Conservation (phyloP, 805 yeast genomes). For the Candida golubevii region DNA sequence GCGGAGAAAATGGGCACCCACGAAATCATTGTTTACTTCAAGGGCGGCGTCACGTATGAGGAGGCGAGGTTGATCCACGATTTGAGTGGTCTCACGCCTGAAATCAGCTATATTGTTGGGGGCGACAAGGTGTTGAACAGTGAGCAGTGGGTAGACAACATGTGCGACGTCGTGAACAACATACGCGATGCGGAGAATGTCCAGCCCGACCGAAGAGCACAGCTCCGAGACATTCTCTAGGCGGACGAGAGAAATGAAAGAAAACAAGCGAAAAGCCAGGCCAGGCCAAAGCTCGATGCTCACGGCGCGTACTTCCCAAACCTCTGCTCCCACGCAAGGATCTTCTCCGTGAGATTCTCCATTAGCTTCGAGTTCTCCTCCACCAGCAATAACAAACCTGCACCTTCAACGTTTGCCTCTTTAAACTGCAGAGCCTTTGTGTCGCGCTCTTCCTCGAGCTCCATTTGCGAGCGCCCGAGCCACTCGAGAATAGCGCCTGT, state of each 20-base stretch:
- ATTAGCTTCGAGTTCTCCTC: constrained; percentile 59
- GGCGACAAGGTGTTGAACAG: constrained; percentile 46
- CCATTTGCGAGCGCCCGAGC: constrained; percentile 81
- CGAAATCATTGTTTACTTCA: constrained; percentile 65
- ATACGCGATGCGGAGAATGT: constrained; percentile 11
- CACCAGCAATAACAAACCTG: constrained; percentile 25
- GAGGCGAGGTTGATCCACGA: constrained; percentile 83
- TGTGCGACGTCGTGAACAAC: constrained; percentile 28
- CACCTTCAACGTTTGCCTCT: constrained; percentile 9
- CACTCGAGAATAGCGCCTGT: constrained; percentile 89
- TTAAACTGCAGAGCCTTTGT: constrained; percentile 9
- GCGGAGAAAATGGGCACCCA: constrained; percentile 37
- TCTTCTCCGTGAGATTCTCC: constrained; percentile 68
- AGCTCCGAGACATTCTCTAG: constrained; percentile 31
- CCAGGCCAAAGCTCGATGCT: background rate
- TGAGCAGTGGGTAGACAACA: constrained; percentile 27
- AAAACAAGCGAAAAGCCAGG: too few relatives aligned
- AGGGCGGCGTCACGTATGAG: constrained; percentile 91
- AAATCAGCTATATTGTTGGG: constrained; percentile 72
- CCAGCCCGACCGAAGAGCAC: constrained; percentile 37
- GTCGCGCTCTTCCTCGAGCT: constrained; percentile 59
- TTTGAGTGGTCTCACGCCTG: constrained; percentile 52
- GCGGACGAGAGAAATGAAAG: background rate
- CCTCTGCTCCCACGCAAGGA: constrained; percentile 75
- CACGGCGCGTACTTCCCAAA: constrained; percentile 51